These are phyloP conservation scores for Alnus rubra DNA, from an alignment of 306 rosid species.

Conservation along the genomic window DNA sequence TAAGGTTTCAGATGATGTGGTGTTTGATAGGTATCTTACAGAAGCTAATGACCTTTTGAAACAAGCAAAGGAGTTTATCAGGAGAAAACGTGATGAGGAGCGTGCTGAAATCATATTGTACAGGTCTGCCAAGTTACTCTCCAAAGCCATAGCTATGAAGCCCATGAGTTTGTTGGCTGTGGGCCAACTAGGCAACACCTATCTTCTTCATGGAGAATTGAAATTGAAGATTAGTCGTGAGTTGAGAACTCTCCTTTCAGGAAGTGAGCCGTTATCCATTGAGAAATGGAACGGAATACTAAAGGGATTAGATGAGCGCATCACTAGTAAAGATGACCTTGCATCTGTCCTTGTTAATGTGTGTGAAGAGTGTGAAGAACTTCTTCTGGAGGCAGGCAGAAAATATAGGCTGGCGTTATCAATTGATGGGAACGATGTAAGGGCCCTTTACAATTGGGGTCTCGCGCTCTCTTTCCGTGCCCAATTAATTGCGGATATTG, in stretches of 20 bases:
- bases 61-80: conserved; percentile 70
- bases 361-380: conserved; percentile 92
- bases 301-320: conserved; percentile 45
- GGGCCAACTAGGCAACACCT: conserved; percentile 86
- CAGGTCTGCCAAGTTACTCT: conserved; percentile 67
- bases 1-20: conserved; percentile 58
- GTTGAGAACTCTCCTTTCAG: conserved; percentile 64
- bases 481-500: conserved; percentile 87
- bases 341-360: conserved; percentile 61
- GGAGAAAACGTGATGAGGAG: conserved; percentile 51
- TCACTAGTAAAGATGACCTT: conserved; percentile 56
- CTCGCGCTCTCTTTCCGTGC: conserved; percentile 96
- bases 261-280: conserved; percentile 41
- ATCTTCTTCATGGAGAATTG: conserved; percentile 94
- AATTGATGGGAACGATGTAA: conserved; percentile 73
- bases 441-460: conserved; percentile 97
- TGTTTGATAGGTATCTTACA: conserved; percentile 68
- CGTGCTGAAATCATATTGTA: conserved; percentile 71
- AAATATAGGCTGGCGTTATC: conserved; percentile 88
- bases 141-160: conserved; percentile 77
- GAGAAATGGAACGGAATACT: conserved; percentile 47
- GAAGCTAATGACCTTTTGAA: conserved; percentile 76
- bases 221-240: conserved; percentile 82
- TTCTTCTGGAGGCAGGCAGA: conserved; percentile 91
- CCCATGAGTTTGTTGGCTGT: conserved; percentile 95